Conservation (phyloP, 1,284 basidiomycete species). For the Erythrobasidium hasegawianum region DNA sequence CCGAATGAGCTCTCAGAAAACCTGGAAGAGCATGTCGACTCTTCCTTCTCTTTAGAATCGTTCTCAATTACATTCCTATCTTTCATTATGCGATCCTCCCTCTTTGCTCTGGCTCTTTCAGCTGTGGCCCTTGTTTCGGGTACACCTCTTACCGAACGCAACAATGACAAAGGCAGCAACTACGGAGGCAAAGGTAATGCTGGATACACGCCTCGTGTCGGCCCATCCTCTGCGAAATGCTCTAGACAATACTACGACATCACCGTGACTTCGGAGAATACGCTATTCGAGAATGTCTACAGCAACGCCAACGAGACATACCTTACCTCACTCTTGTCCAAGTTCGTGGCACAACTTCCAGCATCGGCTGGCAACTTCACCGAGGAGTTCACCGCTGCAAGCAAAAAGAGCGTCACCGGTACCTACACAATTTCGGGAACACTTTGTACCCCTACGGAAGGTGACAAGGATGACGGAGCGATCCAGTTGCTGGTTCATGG, state of each 20-base stretch:
- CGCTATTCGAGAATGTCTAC: constrained; percentile 29
- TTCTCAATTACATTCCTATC: background rate
- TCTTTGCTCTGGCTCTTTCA: constrained; percentile 2
- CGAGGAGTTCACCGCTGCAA: constrained; percentile 35
- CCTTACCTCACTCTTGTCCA: constrained; percentile 17
- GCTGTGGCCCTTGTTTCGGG: constrained; percentile 1
- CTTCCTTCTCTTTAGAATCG: background rate
- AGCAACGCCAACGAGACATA: constrained; percentile 31
- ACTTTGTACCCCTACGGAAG: constrained; percentile 45
- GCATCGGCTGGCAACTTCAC: constrained; percentile 36
- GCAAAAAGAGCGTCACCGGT: constrained; percentile 8
- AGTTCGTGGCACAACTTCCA: constrained; percentile 33
- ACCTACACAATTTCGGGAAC: constrained; percentile 41
- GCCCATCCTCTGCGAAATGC: constrained; percentile 20
- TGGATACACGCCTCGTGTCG: constrained; percentile 20
- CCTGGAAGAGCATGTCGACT: too few relatives aligned
- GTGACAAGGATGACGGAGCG: constrained; percentile 37
- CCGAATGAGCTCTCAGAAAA: too few relatives aligned
- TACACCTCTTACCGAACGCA: constrained; percentile 14
- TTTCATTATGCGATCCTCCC: background rate
- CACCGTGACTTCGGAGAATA: constrained; percentile 24
- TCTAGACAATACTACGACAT: constrained; percentile 21
- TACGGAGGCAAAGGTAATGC: constrained; percentile 14
- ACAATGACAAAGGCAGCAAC: constrained; percentile 11
- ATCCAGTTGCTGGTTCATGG: constrained; percentile 46